phyloP scores from a whole-genome alignment of 2,329 filamentous ascomycete species.

The Xylaria multiplex region DNA sequence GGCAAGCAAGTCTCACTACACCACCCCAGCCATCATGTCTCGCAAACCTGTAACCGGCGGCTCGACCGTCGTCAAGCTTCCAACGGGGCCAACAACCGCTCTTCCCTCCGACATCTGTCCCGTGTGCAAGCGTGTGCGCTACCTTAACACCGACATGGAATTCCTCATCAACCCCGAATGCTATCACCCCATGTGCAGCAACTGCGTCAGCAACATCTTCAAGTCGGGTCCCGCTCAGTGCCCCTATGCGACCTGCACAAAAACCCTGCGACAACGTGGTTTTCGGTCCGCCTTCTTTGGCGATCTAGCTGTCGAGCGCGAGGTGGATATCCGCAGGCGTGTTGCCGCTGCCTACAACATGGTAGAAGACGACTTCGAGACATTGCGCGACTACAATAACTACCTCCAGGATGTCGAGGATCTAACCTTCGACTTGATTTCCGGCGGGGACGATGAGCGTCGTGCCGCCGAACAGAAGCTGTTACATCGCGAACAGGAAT shows the following conservation, averaged over 20 bases:
- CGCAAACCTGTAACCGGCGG: constrained; percentile 47
- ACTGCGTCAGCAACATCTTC: constrained; percentile 95
- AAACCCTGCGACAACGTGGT: constrained; percentile 83
- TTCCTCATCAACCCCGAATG: constrained; percentile 98
- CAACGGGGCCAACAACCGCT: constrained; percentile 40
- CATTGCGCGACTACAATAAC: constrained; percentile 85
- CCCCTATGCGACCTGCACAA: constrained; percentile 86
- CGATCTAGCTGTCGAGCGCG: constrained; percentile 86
- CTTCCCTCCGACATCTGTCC: constrained; percentile 80
- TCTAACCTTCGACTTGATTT: constrained; percentile 87
- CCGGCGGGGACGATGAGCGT: constrained; percentile 72
- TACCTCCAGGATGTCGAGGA: constrained; percentile 94
- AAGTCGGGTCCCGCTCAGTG: constrained; percentile 90
- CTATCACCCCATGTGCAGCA: constrained; percentile 99
- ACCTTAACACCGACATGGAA: constrained; percentile 91
- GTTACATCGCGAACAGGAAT: constrained; percentile 74
- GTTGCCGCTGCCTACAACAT: constrained; percentile 88
- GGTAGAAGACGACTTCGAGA: constrained; percentile 89
- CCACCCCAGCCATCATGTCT: constrained; percentile 49
- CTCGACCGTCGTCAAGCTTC: constrained; percentile 34
- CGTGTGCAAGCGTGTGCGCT: constrained; percentile 95
- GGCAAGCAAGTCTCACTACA: neutral
- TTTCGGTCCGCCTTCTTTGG: constrained; percentile 92
- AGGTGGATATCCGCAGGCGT: constrained; percentile 88
- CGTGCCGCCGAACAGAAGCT: constrained; percentile 58